Percentiles rank a stretch among this genome's conserved stretches.
phyloP scores from a whole-genome alignment of 768 basidiomycete species.

The Tylopilus sp. region DNA sequence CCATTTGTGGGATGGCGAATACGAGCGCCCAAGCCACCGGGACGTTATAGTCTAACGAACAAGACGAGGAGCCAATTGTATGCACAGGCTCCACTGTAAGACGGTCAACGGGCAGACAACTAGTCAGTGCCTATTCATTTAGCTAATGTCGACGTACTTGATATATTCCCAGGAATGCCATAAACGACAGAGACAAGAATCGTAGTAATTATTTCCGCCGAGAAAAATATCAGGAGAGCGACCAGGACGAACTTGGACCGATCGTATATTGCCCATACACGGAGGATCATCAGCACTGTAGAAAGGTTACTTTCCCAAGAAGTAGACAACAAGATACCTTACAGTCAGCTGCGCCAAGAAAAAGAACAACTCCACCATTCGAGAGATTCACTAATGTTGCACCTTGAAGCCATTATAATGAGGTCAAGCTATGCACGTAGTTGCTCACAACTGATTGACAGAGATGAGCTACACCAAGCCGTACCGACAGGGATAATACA shows the following conservation, averaged over 20 bases:
- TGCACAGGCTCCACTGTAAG: not conserved
- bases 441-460: constrained; percentile 1
- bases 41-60: not conserved
- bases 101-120: not conserved
- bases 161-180: not conserved
- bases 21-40: not conserved
- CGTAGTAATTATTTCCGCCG: not conserved
- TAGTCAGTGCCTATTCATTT: not conserved
- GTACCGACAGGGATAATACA: not conserved
- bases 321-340: not conserved
- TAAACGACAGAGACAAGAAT: not conserved
- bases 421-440: not conserved
- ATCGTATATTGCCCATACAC: not conserved
- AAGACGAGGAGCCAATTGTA: not conserved
- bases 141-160: not conserved
- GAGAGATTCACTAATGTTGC: not conserved
- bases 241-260: not conserved
- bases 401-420: constrained; percentile 1
- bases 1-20: not conserved
- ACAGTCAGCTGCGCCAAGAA: not conserved
- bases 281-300: no score
- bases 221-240: not conserved
- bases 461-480: not conserved
- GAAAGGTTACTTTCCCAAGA: not conserved
- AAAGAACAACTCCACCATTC: not conserved